phyloP scores from a whole-genome alignment of 176 grass and related monocot genomes.

The Juncus inflexus region DNA sequence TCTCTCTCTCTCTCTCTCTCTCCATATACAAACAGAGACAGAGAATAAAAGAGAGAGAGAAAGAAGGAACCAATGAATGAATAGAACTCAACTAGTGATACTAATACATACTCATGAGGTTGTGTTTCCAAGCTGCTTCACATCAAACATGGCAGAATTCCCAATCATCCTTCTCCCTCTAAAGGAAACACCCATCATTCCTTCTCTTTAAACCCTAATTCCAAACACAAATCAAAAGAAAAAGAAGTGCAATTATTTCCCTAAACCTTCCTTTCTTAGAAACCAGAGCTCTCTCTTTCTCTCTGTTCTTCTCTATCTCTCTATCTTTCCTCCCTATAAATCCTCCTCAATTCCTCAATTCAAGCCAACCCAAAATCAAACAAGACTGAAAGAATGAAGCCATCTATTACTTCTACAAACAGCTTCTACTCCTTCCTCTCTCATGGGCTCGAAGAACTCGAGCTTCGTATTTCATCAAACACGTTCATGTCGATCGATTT shows the following conservation, averaged over 20 bases:
- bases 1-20: not conserved
- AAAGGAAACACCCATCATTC: conserved; percentile 70
- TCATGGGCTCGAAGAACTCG: conserved; percentile 71
- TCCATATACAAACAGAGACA: conserved; percentile 14
- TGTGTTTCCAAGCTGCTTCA: conserved; percentile 32
- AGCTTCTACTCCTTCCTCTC: conserved; percentile 72
- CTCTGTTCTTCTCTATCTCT: not conserved
- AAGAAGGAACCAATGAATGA: conserved; percentile 31
- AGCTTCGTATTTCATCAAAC: conserved; percentile 26
- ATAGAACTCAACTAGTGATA: not conserved
- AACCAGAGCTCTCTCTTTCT: conserved; percentile 8
- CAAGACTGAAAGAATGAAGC: conserved; percentile 28
- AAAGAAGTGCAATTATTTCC: not conserved
- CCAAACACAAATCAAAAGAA: not conserved
- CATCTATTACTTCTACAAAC: conserved; percentile 38
- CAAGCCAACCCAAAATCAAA: not conserved
- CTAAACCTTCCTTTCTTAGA: conserved; percentile 8
- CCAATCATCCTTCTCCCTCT: conserved; percentile 67
- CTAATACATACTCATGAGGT: conserved; percentile 33
- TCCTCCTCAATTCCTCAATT: not conserved
- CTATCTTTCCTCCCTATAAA: conserved; percentile 17
- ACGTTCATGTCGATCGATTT: conserved; percentile 38
- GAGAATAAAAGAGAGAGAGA: conserved; percentile 22
- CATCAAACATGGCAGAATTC: conserved; percentile 31
- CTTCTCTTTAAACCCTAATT: conserved; percentile 17